Evolutionary conservation across 495 filamentous ascomycete genomes (phyloP).

Genomic region (Daldinia decipiens): DNA sequence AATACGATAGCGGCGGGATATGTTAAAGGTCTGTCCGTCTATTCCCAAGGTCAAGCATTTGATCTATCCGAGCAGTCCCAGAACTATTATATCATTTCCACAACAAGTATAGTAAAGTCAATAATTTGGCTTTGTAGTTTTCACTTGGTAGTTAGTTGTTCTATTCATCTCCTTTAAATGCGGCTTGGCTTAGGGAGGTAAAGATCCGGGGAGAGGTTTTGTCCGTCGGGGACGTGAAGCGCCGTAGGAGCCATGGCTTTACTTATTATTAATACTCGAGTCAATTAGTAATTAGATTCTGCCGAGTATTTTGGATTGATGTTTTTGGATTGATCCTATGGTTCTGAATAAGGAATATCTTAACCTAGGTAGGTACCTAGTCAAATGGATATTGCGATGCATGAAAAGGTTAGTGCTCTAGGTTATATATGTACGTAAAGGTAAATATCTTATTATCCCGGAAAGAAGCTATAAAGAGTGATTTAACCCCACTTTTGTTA

Average conservation of each 20-base stretch:
- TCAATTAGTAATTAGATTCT: not conserved
- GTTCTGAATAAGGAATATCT: not conserved
- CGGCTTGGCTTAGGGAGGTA: not conserved
- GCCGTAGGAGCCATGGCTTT: not conserved
- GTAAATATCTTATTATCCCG: not conserved
- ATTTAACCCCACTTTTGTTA: not conserved
- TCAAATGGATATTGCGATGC: not conserved
- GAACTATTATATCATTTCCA: not conserved
- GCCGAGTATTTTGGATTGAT: not conserved
- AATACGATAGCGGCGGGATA: not conserved
- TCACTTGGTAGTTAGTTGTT: not conserved
- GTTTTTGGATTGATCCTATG: not conserved
- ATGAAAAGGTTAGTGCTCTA: not conserved
- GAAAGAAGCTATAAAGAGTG: not conserved
- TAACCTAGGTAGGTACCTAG: too few relatives aligned
- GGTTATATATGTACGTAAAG: too few relatives aligned
- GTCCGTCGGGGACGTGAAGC: not conserved
- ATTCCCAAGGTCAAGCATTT: not conserved
- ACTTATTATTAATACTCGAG: not conserved
- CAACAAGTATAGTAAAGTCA: not conserved
- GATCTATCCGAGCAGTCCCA: not conserved
- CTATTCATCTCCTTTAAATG: not conserved
- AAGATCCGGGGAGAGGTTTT: not conserved
- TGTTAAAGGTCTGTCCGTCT: not conserved
- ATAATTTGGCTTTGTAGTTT: not conserved